Evolutionary conservation across 2,329 filamentous ascomycete species (phyloP).

Genomic region (Fusarium aywerte): DNA sequence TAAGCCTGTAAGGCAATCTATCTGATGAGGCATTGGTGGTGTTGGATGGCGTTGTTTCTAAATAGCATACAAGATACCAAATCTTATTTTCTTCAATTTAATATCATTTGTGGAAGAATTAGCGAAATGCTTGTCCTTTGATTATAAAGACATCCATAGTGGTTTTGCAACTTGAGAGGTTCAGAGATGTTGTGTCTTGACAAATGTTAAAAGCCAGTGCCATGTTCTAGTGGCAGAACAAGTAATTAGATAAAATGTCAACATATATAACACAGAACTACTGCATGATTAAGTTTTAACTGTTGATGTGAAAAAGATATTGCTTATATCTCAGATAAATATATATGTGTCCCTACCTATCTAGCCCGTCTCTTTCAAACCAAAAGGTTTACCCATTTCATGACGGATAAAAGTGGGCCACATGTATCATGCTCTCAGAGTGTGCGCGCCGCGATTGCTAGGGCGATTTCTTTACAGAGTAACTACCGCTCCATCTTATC

Average conservation of each 20-base stretch:
- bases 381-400: background rate
- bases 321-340: no score
- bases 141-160: no score
- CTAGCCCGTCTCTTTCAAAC: background rate
- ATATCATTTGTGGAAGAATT: background rate
- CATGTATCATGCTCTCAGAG: background rate
- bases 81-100: slow-evolving; percentile 10
- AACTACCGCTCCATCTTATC: background rate
- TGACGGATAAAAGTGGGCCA: slow-evolving; percentile 29
- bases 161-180: no score
- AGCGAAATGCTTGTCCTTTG: no score
- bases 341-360: background rate
- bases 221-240: no score
- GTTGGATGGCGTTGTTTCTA: slow-evolving; percentile 36
- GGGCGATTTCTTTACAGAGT: background rate
- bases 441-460: slow-evolving; percentile 17
- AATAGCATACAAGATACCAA: slow-evolving; percentile 26
- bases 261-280: no score
- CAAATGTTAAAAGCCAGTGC: no score
- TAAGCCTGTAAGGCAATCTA: slow-evolving; percentile 11
- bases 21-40: slow-evolving; percentile 27
- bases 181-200: no score
- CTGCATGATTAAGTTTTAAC: no score
- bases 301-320: no score
- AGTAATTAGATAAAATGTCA: no score